Base-by-base conservation (phyloP, 1,139 yeast genomes). In the Lodderomyces theae region DNA sequence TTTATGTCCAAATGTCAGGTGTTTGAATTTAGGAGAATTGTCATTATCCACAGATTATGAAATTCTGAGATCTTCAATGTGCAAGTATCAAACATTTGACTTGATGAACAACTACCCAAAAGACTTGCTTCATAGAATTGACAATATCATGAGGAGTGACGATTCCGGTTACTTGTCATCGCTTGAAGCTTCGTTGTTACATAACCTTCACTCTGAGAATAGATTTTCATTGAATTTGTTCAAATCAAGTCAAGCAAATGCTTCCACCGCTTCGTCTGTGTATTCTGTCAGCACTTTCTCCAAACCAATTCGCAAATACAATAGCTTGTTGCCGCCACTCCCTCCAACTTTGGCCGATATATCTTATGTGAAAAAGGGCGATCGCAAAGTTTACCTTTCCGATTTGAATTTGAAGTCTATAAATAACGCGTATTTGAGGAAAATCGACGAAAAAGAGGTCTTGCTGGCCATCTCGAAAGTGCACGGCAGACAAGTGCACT, bases 31-130 rank as follows among this genome's bases (percentile, higher is more conserved):
- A 16, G 79, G 77, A n/a, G 72, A 72, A 38, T 50, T 84, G 16
- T 70, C 79, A 1, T 57, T 83, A 13, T 79, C 82, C 12, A 61
- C 67, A 16, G 94, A 85, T 60, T 83, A 79, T 51, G 73, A 74
- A 48, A 66, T 83, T 28, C 50, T 49, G 30, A 47, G 56, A 12
- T 54, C 65, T 6, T 53, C 54, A 45, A 54, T 64, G 15, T 54
- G 60, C 50, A 66, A 69, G 47, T 71, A 60, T 47, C 70, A 63
- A 42, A 61, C 66, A 9, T 69, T 64, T 51, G 77, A 72, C 44
- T 51, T 65, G 38, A 61, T 58, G 54, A 58, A 66, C 46, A 70
- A 71, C 45, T 71, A 61, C 49, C 66, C 69, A 1, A 63, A 63
- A 38, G 61, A 60, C 32, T 42, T 68, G 47, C 45, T 60, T 25